Base-by-base conservation (phyloP, 2,329 filamentous ascomycete genomes). In the Colletotrichum gigasporum region DNA sequence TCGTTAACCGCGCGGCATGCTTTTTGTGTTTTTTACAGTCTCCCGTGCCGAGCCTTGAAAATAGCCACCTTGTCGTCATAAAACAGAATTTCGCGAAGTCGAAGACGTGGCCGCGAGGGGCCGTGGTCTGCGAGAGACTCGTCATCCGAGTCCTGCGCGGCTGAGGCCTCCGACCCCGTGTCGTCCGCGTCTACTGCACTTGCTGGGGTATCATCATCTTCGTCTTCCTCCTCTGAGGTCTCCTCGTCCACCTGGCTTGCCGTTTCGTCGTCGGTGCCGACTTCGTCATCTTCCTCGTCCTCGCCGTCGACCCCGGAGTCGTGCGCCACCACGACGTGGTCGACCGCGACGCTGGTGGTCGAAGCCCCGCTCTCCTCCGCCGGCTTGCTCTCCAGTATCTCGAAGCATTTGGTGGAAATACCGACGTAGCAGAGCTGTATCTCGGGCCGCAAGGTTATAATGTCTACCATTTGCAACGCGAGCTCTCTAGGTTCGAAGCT, bases 31-130 rank as follows among this genome's bases (percentile, higher is more conserved):
- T 32, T 9, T 45, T 71, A 84, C 59, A 83, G 71, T 70, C 73
- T 75, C 16, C 85, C 88, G 76, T 92, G 89, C 65, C 92, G 85
- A 30, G 91, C 90, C 75, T 90, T 91, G 79, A 95, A 95, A 62
- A 95, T 90, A 26, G 90, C 88, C 55, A 93, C 88, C 76, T 93
- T 92, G 74, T 95, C 92, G 74, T 95, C 92, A 71, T 93, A 94
- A 76, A 93, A 95, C 67, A 94, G 76, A 67, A 96, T 95, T 80
- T 95, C 91, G 66, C 91, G 82, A 68, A 95, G 79, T 57, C 88
- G 84, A 64, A 94, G 82, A 70, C 84, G 79, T 28, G 76, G 72
- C 53, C 74, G 77, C 41, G 35, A 44, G 37, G 79, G 75, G 14
- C 70, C 69, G 20, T 69, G 71, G 34, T 81, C 78, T 5, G 83